These are phyloP conservation scores for Limnomonas spitsbergensis DNA, from an alignment of 139 green algal species.

Conservation along the genomic window DNA sequence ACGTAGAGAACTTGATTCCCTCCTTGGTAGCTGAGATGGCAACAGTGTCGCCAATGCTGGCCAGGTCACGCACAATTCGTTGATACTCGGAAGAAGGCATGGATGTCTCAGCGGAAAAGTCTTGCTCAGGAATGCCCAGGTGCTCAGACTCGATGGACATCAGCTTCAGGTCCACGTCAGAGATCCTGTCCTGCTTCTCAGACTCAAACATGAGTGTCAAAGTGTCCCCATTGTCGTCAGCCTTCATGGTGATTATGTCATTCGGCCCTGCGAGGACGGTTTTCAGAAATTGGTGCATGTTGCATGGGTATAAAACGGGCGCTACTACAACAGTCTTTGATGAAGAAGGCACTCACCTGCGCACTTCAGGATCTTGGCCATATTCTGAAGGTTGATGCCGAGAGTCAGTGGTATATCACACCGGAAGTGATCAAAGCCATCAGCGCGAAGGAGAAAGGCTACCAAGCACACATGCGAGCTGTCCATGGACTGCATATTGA, in stretches of 20 bases:
- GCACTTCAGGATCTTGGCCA: constrained; percentile 96
- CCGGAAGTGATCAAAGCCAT: constrained; percentile 88
- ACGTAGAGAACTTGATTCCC: constrained; percentile 92
- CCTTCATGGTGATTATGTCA: constrained; percentile 94
- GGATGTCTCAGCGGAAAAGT: constrained; percentile 19
- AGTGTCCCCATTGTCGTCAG: constrained; percentile 81
- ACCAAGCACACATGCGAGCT: constrained; percentile 71
- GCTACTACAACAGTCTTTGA: no score
- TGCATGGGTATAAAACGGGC: no score
- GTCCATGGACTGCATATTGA: constrained; percentile 94
- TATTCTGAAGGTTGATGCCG: constrained; percentile 86
- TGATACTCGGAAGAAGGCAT: constrained; percentile 83
- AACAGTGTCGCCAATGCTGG: constrained; percentile 88
- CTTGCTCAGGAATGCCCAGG: constrained; percentile 88
- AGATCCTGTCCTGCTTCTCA: constrained; percentile 72
- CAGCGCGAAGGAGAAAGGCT: background rate
- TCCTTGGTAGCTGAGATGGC: constrained; percentile 69
- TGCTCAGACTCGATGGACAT: constrained; percentile 98
- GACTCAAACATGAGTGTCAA: constrained; percentile 93
- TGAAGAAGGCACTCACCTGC: constrained; percentile 33
- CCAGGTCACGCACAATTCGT: constrained; percentile 73
- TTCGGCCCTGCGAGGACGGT: no score
- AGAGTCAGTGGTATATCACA: constrained; percentile 76
- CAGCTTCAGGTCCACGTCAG: constrained; percentile 94
- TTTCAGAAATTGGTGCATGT: no score